Conservation (phyloP, 2,329 filamentous ascomycete species). For the Venturia carpophila region DNA sequence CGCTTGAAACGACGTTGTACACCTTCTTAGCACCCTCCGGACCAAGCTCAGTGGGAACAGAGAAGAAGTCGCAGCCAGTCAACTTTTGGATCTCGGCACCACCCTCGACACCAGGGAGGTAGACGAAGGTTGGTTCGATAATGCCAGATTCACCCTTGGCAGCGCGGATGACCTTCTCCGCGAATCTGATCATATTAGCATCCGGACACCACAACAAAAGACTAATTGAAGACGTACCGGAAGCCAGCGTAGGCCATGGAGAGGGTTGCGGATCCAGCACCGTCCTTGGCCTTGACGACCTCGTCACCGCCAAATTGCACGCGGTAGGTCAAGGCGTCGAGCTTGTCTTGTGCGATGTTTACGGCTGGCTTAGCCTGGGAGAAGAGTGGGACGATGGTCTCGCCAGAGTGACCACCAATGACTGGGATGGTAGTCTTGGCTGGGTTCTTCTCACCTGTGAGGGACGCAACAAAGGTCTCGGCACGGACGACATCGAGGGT, state of each 20-base stretch:
- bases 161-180: constrained; percentile 88
- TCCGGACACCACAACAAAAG: constrained; percentile 15
- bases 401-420: constrained; percentile 92
- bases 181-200: constrained; percentile 54
- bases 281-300: constrained; percentile 91
- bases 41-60: constrained; percentile 88
- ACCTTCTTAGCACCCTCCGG: constrained; percentile 79
- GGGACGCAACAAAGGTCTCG: constrained; percentile 88
- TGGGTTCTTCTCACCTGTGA: constrained; percentile 74
- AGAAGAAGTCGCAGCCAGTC: constrained; percentile 86
- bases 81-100: constrained; percentile 79
- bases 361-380: constrained; percentile 78
- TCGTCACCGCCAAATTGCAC: constrained; percentile 98
- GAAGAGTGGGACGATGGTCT: constrained; percentile 96
- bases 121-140: constrained; percentile 91
- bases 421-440: constrained; percentile 81
- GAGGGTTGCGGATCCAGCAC: constrained; percentile 79
- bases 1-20: constrained; percentile 65
- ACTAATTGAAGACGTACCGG: constrained; percentile 49
- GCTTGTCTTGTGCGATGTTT: constrained; percentile 79
- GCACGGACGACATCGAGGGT: constrained; percentile 97
- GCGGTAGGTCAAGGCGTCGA: constrained; percentile 84
- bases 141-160: constrained; percentile 83
- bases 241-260: constrained; percentile 96
- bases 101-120: constrained; percentile 81